A percentile compares a stretch with the other conserved stretches of the same genome.
These are phyloP conservation scores for Teratosphaeriaceae sp. DNA, from an alignment of 2,329 filamentous ascomycete genomes.

Conservation along the genomic window DNA sequence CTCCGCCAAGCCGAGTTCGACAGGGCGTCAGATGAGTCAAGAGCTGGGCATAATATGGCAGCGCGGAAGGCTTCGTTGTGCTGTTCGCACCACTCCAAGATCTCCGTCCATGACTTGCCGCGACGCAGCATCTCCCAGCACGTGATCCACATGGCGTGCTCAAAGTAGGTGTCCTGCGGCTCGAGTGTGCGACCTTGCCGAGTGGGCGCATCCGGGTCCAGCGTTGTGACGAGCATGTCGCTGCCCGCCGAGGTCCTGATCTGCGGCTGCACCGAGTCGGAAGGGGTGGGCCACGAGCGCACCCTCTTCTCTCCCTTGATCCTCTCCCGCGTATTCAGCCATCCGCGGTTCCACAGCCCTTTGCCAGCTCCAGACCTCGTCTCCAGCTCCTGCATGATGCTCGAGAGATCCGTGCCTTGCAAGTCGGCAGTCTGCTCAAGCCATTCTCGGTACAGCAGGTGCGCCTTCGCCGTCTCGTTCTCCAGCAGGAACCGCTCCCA, in stretches of 20 bases:
- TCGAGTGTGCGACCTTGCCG: constrained; percentile 72
- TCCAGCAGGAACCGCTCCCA: constrained; percentile 70
- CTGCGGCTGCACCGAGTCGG: constrained; percentile 48
- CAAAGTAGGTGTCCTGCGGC: constrained; percentile 78
- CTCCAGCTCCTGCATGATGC: constrained; percentile 63
- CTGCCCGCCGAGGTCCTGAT: constrained; percentile 43
- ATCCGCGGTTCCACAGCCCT: constrained; percentile 78
- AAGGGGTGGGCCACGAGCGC: constrained; percentile 42
- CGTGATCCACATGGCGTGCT: constrained; percentile 86
- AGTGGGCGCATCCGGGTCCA: constrained; percentile 85
- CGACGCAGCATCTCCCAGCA: constrained; percentile 88
- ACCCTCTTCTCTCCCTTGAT: constrained; percentile 87
- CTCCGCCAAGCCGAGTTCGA: constrained; percentile 54
- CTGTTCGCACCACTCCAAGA: constrained; percentile 80
- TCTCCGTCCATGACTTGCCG: constrained; percentile 65
- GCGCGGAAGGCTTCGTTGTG: constrained; percentile 86
- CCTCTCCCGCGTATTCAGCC: constrained; percentile 82
- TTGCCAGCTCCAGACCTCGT: constrained; percentile 62
- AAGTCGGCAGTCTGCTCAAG: constrained; percentile 68
- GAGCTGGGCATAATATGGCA: constrained; percentile 62
- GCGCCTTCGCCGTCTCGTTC: constrained; percentile 68
- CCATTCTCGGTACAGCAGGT: constrained; percentile 77
- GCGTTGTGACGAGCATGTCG: constrained; percentile 68
- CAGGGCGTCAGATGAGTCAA: constrained; percentile 39
- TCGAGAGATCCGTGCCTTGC: constrained; percentile 64